Evolutionary conservation across 1,284 basidiomycete genomes (phyloP).

Genomic region (Apiotrichum montevideense): DNA sequence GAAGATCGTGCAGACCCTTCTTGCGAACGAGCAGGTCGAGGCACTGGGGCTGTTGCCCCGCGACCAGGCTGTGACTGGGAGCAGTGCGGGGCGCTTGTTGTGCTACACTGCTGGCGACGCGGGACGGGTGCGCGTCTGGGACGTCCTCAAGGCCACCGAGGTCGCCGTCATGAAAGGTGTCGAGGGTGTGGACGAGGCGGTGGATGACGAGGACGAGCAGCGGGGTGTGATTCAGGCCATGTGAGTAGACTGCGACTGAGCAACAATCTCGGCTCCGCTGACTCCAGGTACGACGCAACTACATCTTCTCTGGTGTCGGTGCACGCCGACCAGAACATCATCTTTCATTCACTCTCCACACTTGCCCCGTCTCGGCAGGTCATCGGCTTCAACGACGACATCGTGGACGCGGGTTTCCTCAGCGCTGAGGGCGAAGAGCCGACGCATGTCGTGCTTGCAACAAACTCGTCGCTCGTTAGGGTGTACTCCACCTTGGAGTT

Average conservation of each 20-base stretch:
- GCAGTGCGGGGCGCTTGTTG: slow-evolving; percentile 48
- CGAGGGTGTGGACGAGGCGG: slow-evolving; percentile 49
- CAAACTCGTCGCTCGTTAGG: slow-evolving; percentile 88
- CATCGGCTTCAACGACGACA: slow-evolving; percentile 97
- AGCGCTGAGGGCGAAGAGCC: slow-evolving; percentile 32
- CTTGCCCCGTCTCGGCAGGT: slow-evolving; percentile 70
- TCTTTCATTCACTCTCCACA: slow-evolving; percentile 69
- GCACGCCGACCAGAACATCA: slow-evolving; percentile 94
- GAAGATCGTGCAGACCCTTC: slow-evolving; percentile 71
- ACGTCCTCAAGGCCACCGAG: slow-evolving; percentile 60
- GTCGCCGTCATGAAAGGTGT: slow-evolving; percentile 55
- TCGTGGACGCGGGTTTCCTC: slow-evolving; percentile 80
- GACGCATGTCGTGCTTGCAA: slow-evolving; percentile 77
- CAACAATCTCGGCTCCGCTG: slow-evolving; percentile 4
- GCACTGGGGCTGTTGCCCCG: slow-evolving; percentile 60
- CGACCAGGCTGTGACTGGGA: slow-evolving; percentile 41
- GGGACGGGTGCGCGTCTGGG: slow-evolving; percentile 76
- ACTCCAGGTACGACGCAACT: slow-evolving; percentile 60
- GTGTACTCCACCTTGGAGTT: slow-evolving; percentile 67
- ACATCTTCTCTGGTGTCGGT: slow-evolving; percentile 71
- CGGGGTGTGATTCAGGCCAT: slow-evolving; percentile 31
- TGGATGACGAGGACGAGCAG: slow-evolving; percentile 67
- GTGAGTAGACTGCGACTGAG: slow-evolving; percentile 13
- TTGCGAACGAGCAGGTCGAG: slow-evolving; percentile 80
- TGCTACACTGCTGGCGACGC: slow-evolving; percentile 88